Evolutionary conservation across 2,329 filamentous ascomycete species (phyloP).

Genomic region (Diaporthe sp.): DNA sequence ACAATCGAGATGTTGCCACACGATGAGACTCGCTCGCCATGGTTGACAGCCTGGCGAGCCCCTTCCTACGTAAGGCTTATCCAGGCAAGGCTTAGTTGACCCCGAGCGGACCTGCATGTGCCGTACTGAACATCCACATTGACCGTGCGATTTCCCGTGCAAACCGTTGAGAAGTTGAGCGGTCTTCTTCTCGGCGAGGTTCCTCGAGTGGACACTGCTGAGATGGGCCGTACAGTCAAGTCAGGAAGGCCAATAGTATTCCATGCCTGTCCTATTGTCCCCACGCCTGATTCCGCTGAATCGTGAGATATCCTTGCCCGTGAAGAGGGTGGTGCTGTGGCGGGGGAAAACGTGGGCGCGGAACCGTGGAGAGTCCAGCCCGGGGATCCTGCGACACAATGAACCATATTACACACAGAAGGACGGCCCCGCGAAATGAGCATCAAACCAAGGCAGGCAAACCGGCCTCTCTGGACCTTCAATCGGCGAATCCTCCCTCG

Average conservation of each 20-base stretch:
- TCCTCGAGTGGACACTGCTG: background rate
- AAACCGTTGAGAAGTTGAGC: background rate
- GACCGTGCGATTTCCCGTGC: too few species aligned
- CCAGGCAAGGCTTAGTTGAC: background rate
- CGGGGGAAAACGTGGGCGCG: background rate
- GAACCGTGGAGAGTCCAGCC: background rate
- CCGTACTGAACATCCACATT: too few species aligned
- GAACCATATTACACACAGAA: background rate
- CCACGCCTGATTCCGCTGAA: background rate
- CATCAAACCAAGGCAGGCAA: conserved; percentile 6
- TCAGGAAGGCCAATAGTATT: background rate
- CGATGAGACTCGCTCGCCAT: background rate
- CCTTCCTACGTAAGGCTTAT: background rate
- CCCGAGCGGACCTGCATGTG: background rate
- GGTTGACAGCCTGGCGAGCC: background rate
- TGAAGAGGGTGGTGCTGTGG: background rate
- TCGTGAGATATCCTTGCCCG: background rate
- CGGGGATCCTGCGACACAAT: background rate
- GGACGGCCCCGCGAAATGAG: background rate
- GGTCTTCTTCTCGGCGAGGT: background rate
- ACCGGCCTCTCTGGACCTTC: background rate
- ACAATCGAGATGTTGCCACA: background rate
- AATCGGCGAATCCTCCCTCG: conserved; percentile 5
- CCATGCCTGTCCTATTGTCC: background rate
- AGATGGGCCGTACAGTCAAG: background rate